phyloP scores from a whole-genome alignment of 1,139 yeast species.

The Protomyces lactucae-debilis region DNA sequence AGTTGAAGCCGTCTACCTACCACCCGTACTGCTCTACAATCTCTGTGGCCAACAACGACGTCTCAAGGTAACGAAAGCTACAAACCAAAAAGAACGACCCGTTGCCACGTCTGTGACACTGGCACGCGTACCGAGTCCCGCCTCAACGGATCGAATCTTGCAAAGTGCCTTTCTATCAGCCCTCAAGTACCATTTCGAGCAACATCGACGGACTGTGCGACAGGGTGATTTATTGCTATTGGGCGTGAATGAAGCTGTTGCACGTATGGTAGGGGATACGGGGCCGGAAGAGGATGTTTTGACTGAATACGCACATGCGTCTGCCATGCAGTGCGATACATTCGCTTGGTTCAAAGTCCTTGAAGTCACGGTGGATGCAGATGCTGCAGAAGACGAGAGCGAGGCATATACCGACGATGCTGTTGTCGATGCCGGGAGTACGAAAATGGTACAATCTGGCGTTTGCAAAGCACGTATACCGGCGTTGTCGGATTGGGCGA shows the following conservation, averaged over 20 bases:
- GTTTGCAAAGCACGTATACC: slow-evolving; percentile 27
- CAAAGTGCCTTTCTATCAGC: slow-evolving; percentile 64
- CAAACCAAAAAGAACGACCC: slow-evolving; percentile 11
- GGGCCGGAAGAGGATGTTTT: slow-evolving; percentile 37
- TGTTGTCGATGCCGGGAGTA: slow-evolving; percentile 58
- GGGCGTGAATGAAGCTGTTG: slow-evolving; percentile 65
- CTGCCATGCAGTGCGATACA: slow-evolving; percentile 56
- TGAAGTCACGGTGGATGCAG: slow-evolving; percentile 42
- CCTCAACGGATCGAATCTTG: slow-evolving; percentile 60
- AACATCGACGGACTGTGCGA: slow-evolving; percentile 53
- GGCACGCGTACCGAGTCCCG: slow-evolving; percentile 65
- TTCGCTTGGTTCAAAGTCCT: slow-evolving; percentile 80
- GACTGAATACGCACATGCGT: slow-evolving; percentile 29
- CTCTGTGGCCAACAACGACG: slow-evolving; percentile 41
- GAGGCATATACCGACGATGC: slow-evolving; percentile 31
- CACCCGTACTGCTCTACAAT: slow-evolving; percentile 62
- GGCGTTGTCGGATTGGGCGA: slow-evolving; percentile 47
- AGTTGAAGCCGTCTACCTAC: slow-evolving; percentile 47
- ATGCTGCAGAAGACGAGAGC: slow-evolving; percentile 34
- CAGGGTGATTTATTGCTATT: slow-evolving; percentile 69
- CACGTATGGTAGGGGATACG: slow-evolving; percentile 52
- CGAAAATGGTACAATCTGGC: slow-evolving; percentile 68
- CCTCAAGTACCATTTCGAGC: slow-evolving; percentile 59
- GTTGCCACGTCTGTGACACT: slow-evolving; percentile 47
- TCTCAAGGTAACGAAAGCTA: slow-evolving; percentile 35